Evolutionary conservation across 345 rosid genomes (phyloP).

Genomic region (Corchorus capsularis): DNA sequence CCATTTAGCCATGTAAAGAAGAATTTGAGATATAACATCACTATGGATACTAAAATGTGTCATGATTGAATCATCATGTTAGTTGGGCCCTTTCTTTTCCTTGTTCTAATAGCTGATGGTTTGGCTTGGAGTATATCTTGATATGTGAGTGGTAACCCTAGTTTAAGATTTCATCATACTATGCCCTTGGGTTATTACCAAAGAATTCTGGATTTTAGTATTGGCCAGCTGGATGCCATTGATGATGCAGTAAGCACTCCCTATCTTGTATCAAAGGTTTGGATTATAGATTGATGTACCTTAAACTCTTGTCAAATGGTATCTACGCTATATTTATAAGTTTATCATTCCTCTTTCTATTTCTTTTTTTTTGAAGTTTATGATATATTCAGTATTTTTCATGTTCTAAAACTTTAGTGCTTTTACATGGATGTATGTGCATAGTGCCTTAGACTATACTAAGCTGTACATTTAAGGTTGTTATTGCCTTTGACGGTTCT

Average conservation of each 20-base stretch:
- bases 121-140: background rate
- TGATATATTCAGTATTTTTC: background rate
- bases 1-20: background rate
- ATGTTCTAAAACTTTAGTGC: background rate
- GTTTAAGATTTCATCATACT: background rate
- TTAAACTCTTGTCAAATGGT: background rate
- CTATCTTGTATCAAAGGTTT: background rate
- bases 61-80: background rate
- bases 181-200: background rate
- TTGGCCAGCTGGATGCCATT: background rate
- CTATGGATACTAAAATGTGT: background rate
- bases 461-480: background rate
- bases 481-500: background rate
- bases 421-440: background rate
- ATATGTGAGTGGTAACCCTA: background rate
- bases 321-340: background rate
- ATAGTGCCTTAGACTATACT: background rate
- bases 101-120: background rate
- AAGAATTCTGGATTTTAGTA: background rate
- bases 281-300: background rate
- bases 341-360: background rate
- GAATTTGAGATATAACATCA: background rate
- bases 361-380: background rate
- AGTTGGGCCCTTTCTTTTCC: background rate
- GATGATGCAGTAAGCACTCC: background rate